Evolutionary conservation across 2,329 filamentous ascomycete genomes (phyloP), one percentile per base, ranked within the genome.

Genomic region (Colletotrichum zoysiae): DNA sequence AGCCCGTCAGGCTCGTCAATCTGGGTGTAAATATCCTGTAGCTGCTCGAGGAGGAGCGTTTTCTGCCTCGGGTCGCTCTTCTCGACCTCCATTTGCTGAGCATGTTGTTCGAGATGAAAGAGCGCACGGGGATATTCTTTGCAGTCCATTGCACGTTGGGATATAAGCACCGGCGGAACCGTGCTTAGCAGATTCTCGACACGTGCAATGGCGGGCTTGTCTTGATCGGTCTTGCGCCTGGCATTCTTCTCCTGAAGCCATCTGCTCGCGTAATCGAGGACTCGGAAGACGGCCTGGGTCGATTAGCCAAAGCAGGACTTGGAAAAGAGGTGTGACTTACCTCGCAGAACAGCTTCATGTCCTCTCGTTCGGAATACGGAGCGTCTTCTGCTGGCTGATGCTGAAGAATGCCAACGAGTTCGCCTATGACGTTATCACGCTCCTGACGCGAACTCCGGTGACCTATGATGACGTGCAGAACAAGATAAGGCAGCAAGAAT

Each of bases 1-100:
- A 99, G 91, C 1, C 95, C 95, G 80, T 99, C 96, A 0, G 96
- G 97, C 77, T 99, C 96, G 78, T 99, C 96, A 73, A 99, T 98
- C 76, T 98, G 93, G 1, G 94, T 94, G 81, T 99, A 99, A 23
- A 99, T 97, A 65, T 95, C 91, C 78, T 98, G 95, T 33, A 99
- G 84, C 73, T 91, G 90, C 75, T 94, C 90, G 71, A 97, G 88
- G 5, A 96, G 86, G 33, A 89, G 86, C 65, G 92, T 86, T n/a
- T 88, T 83, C 30, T 90, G 87, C 2, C 86, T 84, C 1, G 84
- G 80, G 1, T 85, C 84, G 35, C 83, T 78, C 44, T 83, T 83
- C n/a, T 80, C 77, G 35, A 83, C 82, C 40, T 86, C 82, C 66
- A 85, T 80, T 71, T 86, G 83, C 66, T 85, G 84, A 68, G 95